These are phyloP conservation scores for Copromyces sp. DNA, from an alignment of 495 filamentous ascomycete genomes.

Conservation along the genomic window DNA sequence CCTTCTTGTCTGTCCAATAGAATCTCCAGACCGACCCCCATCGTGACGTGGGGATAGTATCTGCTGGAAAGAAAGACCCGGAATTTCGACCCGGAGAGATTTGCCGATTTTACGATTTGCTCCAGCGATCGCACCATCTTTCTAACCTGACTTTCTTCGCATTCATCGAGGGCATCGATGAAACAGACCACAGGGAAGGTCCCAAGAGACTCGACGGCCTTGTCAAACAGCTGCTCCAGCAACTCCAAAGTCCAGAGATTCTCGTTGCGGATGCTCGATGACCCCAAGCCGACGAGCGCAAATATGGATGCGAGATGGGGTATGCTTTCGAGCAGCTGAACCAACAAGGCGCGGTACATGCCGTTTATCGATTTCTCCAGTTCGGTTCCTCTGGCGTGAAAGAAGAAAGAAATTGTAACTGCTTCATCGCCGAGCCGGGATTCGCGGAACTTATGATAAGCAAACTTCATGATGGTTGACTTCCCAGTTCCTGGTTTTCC, in stretches of 20 bases:
- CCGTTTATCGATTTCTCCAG: conserved; percentile 43
- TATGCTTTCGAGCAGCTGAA: conserved; percentile 20
- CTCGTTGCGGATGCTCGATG: conserved; percentile 5
- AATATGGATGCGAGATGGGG: not conserved
- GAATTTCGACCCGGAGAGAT: conserved; percentile 5
- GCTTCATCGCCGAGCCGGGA: not conserved
- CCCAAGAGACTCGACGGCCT: conserved; percentile 17
- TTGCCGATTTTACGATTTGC: conserved; percentile 11
- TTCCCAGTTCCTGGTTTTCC: conserved; percentile 49
- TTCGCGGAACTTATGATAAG: not conserved
- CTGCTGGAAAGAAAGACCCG: conserved; percentile 39
- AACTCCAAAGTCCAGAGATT: conserved; percentile 16
- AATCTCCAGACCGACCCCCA: conserved; percentile 22
- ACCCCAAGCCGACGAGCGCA: not conserved
- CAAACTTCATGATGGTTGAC: conserved; percentile 31
- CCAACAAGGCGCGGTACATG: conserved; percentile 46
- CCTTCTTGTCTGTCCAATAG: conserved; percentile 16
- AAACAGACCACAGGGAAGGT: conserved; percentile 19
- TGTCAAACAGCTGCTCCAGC: conserved; percentile 21
- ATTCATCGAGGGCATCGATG: conserved; percentile 38
- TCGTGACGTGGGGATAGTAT: conserved; percentile 38
- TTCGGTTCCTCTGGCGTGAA: conserved; percentile 26
- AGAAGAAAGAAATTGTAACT: conserved; percentile 20
- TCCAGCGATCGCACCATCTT: conserved; percentile 30
- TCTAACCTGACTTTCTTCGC: conserved; percentile 22